Percentiles rank a stretch among this genome's conserved stretches.
Evolutionary conservation across 106 monocot genomes (phyloP).

Genomic region (Acanthochlamys bracteata): DNA sequence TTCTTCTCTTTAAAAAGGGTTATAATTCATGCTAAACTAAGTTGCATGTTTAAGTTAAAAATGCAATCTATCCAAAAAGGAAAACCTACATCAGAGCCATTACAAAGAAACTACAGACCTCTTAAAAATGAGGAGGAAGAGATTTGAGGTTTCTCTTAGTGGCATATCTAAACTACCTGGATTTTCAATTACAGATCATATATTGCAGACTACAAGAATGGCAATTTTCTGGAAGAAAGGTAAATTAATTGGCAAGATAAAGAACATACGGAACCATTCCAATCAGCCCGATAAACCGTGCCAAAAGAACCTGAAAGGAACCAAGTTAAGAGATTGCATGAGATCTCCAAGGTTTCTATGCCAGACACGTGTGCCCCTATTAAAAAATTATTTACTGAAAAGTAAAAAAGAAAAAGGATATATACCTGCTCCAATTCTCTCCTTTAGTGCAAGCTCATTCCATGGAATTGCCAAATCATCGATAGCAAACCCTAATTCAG

Average conservation of each 20-base stretch:
- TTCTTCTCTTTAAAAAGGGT: too few species aligned
- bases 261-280: conserved; percentile 91
- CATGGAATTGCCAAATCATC: conserved; percentile 88
- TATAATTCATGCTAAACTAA: too few species aligned
- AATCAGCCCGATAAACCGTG: conserved; percentile 98
- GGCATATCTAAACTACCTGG: too few species aligned
- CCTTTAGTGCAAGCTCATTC: conserved; percentile 73
- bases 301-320: conserved; percentile 82
- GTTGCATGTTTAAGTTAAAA: too few species aligned
- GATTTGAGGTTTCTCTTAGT: too few species aligned
- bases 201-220: not conserved
- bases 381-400: not conserved
- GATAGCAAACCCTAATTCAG: conserved; percentile 27
- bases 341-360: not conserved
- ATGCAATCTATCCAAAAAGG: too few species aligned
- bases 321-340: not conserved
- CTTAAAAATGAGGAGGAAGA: too few species aligned
- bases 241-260: not conserved
- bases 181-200: too few species aligned
- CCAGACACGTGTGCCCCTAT: not conserved
- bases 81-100: too few species aligned
- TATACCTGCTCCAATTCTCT: conserved; percentile 94
- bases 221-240: not conserved
- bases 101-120: too few species aligned
- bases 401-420: not conserved